Conservation (phyloP, 208 protist species). For the Crithidia expoeki region DNA sequence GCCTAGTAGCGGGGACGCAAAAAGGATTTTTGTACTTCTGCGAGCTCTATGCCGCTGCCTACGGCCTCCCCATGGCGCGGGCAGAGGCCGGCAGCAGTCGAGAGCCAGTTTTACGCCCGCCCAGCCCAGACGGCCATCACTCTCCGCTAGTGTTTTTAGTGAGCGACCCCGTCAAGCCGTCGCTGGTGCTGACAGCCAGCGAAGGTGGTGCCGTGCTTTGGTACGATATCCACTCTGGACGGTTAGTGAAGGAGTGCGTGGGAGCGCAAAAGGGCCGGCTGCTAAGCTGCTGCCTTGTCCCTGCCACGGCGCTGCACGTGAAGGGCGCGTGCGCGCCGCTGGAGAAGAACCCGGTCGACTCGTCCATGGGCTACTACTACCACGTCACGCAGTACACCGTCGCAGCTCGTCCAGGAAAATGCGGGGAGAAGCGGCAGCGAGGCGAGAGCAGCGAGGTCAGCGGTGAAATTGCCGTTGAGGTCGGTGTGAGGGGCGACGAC, state of each 20-base stretch:
- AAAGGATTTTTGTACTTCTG: constrained; percentile 69
- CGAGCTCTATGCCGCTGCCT: constrained; percentile 18
- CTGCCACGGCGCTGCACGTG: constrained; percentile 12
- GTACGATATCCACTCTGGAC: constrained; percentile 47
- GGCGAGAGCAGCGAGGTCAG: not conserved
- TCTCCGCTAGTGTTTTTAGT: constrained; percentile 65
- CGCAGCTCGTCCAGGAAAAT: not conserved
- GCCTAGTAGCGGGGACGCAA: constrained; percentile 55
- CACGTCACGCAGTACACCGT: constrained; percentile 25
- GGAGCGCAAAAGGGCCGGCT: constrained; percentile 39
- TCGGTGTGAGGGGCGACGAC: not conserved
- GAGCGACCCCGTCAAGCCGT: constrained; percentile 24
- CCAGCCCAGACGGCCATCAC: constrained; percentile 57
- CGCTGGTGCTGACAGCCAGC: constrained; percentile 52
- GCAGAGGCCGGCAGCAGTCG: constrained; percentile 2
- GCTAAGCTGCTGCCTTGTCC: constrained; percentile 49
- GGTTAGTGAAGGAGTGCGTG: constrained; percentile 51
- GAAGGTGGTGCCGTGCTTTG: constrained; percentile 60
- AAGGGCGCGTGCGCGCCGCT: constrained; percentile 35
- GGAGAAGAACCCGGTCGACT: constrained; percentile 66
- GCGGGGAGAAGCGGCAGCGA: constrained; percentile 8
- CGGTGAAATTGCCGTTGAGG: too few species aligned
- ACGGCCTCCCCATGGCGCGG: constrained; percentile 1
- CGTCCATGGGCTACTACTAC: constrained; percentile 30
- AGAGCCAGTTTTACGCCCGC: constrained; percentile 37